Percentiles rank a stretch among this genome's conserved stretches.
Conservation (phyloP, 148 eudicot species). For the Silene conica region DNA sequence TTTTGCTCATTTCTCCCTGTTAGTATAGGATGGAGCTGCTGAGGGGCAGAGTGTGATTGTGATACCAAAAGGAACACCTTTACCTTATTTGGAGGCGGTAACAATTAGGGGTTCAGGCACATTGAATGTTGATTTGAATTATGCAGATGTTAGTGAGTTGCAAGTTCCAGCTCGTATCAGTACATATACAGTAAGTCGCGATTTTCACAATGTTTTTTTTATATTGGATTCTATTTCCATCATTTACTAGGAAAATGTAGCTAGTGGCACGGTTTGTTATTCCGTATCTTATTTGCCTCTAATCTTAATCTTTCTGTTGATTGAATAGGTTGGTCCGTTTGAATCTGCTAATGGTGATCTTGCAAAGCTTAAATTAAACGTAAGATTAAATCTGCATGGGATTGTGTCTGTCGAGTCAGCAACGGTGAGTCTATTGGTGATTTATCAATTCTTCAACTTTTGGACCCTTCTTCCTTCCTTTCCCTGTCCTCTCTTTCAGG, state of each 20-base stretch:
- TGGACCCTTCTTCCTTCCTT: neutral
- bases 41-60: constrained; percentile 67
- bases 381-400: constrained; percentile 73
- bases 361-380: constrained; percentile 76
- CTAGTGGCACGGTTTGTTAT: neutral
- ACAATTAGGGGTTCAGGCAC: constrained; percentile 73
- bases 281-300: neutral
- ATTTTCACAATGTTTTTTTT: neutral
- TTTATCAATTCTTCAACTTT: neutral
- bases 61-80: constrained; percentile 77
- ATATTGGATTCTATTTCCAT: no score
- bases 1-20: no score
- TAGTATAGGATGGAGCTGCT: constrained; percentile 45
- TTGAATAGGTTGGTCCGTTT: constrained; percentile 79
- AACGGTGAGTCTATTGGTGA: constrained; percentile 43
- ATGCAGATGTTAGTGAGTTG: constrained; percentile 77
- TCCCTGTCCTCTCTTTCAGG: neutral
- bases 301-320: neutral
- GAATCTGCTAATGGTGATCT: constrained; percentile 64
- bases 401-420: constrained; percentile 79
- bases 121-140: constrained; percentile 65
- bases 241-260: neutral
- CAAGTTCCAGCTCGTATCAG: constrained; percentile 78
- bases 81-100: constrained; percentile 79
- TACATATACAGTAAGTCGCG: constrained; percentile 57